A percentile compares a stretch with the other conserved stretches of the same genome.
phyloP scores from a whole-genome alignment of 1,284 basidiomycete species.

The Meripilus lineatus region DNA sequence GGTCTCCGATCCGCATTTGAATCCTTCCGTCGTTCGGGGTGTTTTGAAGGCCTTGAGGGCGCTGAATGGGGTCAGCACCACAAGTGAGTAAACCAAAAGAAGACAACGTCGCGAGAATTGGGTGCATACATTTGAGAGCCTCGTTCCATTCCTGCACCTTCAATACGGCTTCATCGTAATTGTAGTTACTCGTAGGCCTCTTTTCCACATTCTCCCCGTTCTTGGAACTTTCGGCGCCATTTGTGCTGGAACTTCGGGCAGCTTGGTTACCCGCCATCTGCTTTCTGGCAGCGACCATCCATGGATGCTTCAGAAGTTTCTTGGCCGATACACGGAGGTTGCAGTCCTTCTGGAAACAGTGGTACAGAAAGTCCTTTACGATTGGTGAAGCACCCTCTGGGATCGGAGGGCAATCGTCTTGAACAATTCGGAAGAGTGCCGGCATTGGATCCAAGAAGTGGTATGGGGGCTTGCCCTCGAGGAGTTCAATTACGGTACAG shows the following conservation, averaged over 20 bases:
- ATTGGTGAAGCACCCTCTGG: conserved; percentile 92
- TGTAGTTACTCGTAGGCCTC: conserved; percentile 68
- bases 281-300: conserved; percentile 87
- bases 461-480: conserved; percentile 96
- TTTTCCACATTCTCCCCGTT: conserved; percentile 38
- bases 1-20: conserved; percentile 29
- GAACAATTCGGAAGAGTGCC: conserved; percentile 95
- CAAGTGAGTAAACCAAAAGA: no score
- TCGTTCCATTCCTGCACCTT: conserved; percentile 99
- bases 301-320: conserved; percentile 90
- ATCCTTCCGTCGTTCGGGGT: conserved; percentile 39
- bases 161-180: conserved; percentile 90
- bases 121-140: conserved; percentile 77
- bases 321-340: conserved; percentile 92
- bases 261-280: conserved; percentile 52
- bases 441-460: conserved; percentile 97
- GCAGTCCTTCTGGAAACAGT: conserved; percentile 97
- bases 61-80: conserved; percentile 18
- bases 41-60: conserved; percentile 52
- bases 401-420: conserved; percentile 94
- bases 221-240: conserved; percentile 26
- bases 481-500: conserved; percentile 93
- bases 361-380: conserved; percentile 94
- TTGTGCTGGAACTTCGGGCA: conserved; percentile 25
- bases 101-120: not conserved